Evolutionary conservation across 768 basidiomycete species (phyloP), one percentile per base, ranked within the genome.

Genomic region (Lentinula lateritia): DNA sequence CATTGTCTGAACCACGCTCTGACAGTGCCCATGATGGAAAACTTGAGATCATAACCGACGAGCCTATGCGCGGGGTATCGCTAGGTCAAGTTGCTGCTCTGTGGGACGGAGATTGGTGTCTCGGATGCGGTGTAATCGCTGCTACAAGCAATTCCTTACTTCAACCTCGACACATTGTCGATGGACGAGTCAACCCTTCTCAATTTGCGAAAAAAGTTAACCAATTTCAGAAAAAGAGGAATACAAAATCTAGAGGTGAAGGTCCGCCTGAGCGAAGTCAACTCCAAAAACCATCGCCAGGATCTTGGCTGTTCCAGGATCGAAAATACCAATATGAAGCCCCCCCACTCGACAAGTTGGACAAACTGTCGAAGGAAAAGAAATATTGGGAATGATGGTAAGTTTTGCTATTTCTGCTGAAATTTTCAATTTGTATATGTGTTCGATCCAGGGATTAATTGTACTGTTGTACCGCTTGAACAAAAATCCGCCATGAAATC

Each of bases 41-140:
- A 34, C 65, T 83, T 5, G 61, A 66, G 3, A 78, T 93, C 48
- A 67, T 72, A 0, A 88, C 91, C 64, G 77, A 80, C 42, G 72
- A 80, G 39, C 84, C 88, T 0, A 78, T 90, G 53, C 81, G 83
- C 45, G 88, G 85, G 6, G 85, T 94, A 15, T 80, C 92, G 0
- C 83, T 86, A 0, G 95, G 95, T 1, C 95, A 98, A 72, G 83
- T 90, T 34, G 88, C 87, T 6, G 86, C 83, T 0, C 65, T 96
- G 2, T 97, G 87, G 72, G 80, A 85, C 60, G 85, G 78, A 2
- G 80, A 86, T 50, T 89, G 88, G 86, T 95, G 93, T 72, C 76
- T 96, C 35, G 95, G 95, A 2, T 90, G 89, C 68, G 95, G 93
- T 36, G 73, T 80, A 6, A 94, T 97, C 53, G 63, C 69, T 2